These are phyloP conservation scores for Phytophthora pini DNA, from an alignment of 352 stramenopile species.

Conservation along the genomic window DNA sequence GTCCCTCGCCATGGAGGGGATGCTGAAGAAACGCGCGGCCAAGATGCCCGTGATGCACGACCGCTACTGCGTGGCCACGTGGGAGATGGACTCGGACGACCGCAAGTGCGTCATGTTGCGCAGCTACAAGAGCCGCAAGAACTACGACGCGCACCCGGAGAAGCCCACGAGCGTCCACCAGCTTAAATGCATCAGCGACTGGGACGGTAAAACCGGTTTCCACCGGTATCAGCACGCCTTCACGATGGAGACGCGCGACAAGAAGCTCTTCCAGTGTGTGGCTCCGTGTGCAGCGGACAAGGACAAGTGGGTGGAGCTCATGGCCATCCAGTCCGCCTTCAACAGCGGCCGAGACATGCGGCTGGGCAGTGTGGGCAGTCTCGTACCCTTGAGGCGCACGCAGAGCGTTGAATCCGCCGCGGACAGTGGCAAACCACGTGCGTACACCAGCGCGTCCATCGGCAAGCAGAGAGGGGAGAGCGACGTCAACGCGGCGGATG, in stretches of 20 bases:
- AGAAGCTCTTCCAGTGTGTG: slow-evolving; percentile 80
- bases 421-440: slow-evolving; percentile 26
- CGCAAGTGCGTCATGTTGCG: slow-evolving; percentile 71
- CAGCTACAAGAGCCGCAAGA: slow-evolving; percentile 67
- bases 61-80: slow-evolving; percentile 84
- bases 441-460: slow-evolving; percentile 26
- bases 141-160: slow-evolving; percentile 52
- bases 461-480: slow-evolving; percentile 27
- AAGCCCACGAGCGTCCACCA: slow-evolving; percentile 62
- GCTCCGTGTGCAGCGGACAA: slow-evolving; percentile 60
- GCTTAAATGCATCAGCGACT: slow-evolving; percentile 78
- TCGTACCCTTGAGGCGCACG: slow-evolving; percentile 32
- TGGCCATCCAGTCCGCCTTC: slow-evolving; percentile 45
- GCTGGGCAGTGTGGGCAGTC: slow-evolving; percentile 31
- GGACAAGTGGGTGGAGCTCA: slow-evolving; percentile 70
- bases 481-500: slow-evolving; percentile 19
- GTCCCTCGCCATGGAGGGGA: slow-evolving; percentile 60
- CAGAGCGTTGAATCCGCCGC: slow-evolving; percentile 28
- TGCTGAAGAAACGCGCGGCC: slow-evolving; percentile 73
- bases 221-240: slow-evolving; percentile 79
- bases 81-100: slow-evolving; percentile 53
- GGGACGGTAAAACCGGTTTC: slow-evolving; percentile 81
- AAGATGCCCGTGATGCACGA: slow-evolving; percentile 84
- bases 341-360: slow-evolving; percentile 24
- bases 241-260: slow-evolving; percentile 72